Evolutionary conservation across 805 yeast species (phyloP).

Genomic region (Candida ascalaphidarum): DNA sequence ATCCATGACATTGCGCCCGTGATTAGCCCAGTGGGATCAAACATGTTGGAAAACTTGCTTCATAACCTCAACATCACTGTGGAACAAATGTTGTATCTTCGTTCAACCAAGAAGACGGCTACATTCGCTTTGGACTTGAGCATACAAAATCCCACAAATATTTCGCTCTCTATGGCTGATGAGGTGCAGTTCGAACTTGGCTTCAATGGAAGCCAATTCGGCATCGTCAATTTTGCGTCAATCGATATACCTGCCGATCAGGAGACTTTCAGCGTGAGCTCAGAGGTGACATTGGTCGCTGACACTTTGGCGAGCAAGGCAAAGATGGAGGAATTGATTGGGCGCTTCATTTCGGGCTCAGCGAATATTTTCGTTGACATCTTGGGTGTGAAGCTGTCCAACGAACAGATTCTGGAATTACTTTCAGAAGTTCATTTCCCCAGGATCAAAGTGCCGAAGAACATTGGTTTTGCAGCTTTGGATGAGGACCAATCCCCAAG

Average conservation of each 20-base stretch:
- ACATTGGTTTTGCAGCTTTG: not conserved
- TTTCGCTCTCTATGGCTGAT: constrained; percentile 13
- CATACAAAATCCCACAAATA: constrained; percentile 23
- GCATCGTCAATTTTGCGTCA: constrained; percentile 21
- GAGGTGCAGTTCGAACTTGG: constrained; percentile 16
- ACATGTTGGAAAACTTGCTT: not conserved
- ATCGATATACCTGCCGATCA: constrained; percentile 12
- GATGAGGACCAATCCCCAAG: constrained; percentile 16
- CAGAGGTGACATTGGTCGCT: constrained; percentile 9
- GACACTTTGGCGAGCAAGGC: constrained; percentile 1
- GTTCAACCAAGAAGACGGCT: constrained; percentile 14
- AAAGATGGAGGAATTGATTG: constrained; percentile 23
- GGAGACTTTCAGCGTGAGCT: constrained; percentile 10
- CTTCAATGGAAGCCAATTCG: constrained; percentile 21
- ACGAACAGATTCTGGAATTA: constrained; percentile 7
- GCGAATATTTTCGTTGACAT: constrained; percentile 19
- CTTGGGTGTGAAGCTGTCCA: constrained; percentile 13
- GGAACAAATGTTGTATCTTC: constrained; percentile 12
- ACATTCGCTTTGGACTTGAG: constrained; percentile 19
- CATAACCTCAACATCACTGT: not conserved
- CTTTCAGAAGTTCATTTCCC: constrained; percentile 10
- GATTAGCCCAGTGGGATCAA: not conserved
- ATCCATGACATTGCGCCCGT: too few relatives aligned
- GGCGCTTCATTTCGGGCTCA: constrained; percentile 29
- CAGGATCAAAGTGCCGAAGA: constrained; percentile 13